A percentile compares a stretch with the other conserved stretches of the same genome.
Evolutionary conservation across 768 basidiomycete genomes (phyloP).

Genomic region (Lanmaoa pseudosensibilis): DNA sequence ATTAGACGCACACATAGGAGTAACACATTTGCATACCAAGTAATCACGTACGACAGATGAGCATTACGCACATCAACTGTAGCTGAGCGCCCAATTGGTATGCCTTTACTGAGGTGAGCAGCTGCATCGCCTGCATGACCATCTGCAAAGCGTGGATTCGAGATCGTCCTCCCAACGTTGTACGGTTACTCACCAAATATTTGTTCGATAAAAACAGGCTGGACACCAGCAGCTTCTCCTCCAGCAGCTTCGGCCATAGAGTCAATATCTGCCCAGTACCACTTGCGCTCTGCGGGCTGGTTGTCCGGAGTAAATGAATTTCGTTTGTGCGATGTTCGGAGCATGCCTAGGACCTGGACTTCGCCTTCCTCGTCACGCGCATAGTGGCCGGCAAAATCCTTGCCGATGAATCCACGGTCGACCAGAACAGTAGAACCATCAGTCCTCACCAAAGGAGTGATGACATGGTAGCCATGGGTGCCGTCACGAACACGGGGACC

Average conservation of each 20-base stretch:
- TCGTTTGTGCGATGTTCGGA: conserved; percentile 71
- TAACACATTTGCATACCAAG: conserved; percentile 61
- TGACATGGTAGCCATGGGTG: conserved; percentile 81
- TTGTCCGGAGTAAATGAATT: conserved; percentile 91
- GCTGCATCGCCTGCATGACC: conserved; percentile 79
- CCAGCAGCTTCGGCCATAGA: conserved; percentile 79
- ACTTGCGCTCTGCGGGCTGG: conserved; percentile 70
- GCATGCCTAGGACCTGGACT: conserved; percentile 82
- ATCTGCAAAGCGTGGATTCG: conserved; percentile 47
- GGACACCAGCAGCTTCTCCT: conserved; percentile 68
- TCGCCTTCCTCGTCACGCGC: conserved; percentile 47
- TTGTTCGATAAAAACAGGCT: conserved; percentile 88
- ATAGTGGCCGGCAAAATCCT: conserved; percentile 48
- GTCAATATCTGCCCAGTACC: conserved; percentile 90
- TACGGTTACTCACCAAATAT: conserved; percentile 69
- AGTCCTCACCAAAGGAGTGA: conserved; percentile 81
- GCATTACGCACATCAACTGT: conserved; percentile 89
- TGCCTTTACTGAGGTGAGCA: conserved; percentile 59
- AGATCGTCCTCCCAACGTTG: not conserved
- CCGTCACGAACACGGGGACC: conserved; percentile 89
- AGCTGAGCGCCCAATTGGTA: conserved; percentile 82
- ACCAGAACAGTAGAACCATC: conserved; percentile 86
- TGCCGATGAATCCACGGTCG: conserved; percentile 85
- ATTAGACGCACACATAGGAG: conserved; percentile 12
- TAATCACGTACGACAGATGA: conserved; percentile 92